These are phyloP conservation scores for Fomes fomentarius DNA, from an alignment of 1,284 basidiomycete species.

Conservation along the genomic window DNA sequence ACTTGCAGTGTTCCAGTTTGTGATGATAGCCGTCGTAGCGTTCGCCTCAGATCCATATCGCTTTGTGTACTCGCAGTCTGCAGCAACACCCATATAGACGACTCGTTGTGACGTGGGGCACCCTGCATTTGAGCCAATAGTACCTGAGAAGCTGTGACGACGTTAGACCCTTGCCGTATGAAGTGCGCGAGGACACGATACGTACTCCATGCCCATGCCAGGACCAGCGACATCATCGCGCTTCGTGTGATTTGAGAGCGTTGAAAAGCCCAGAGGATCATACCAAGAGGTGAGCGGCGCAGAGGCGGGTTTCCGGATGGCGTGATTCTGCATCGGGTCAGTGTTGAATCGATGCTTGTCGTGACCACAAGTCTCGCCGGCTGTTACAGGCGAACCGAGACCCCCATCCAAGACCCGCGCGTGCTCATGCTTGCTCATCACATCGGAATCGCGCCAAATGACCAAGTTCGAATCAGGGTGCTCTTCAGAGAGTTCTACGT, in stretches of 20 bases:
- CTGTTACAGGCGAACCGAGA: slow-evolving; percentile 26
- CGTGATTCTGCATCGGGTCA: slow-evolving; percentile 57
- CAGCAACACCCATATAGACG: slow-evolving; percentile 86
- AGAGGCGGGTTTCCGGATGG: slow-evolving; percentile 40
- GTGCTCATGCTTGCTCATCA: slow-evolving; percentile 56
- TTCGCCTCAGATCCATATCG: slow-evolving; percentile 64
- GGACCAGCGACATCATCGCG: slow-evolving; percentile 62
- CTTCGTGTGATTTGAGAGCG: slow-evolving; percentile 39
- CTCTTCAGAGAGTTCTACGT: slow-evolving; percentile 40
- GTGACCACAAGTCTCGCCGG: slow-evolving; percentile 61
- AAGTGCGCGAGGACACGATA: slow-evolving; percentile 5
- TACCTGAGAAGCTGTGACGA: slow-evolving; percentile 59
- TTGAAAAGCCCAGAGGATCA: slow-evolving; percentile 41
- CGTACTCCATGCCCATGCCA: slow-evolving; percentile 56
- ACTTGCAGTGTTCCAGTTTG: slow-evolving; percentile 79
- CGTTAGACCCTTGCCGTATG: background rate
- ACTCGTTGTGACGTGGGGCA: slow-evolving; percentile 79
- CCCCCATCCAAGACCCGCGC: slow-evolving; percentile 21
- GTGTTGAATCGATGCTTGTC: slow-evolving; percentile 72
- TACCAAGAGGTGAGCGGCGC: slow-evolving; percentile 42
- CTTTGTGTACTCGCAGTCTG: slow-evolving; percentile 82
- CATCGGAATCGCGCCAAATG: slow-evolving; percentile 74
- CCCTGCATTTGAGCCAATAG: slow-evolving; percentile 70
- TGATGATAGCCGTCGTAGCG: slow-evolving; percentile 78
- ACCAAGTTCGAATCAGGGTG: slow-evolving; percentile 59